These are phyloP conservation scores for Poa pratensis DNA, from an alignment of 176 grass and related monocot species.

Conservation along the genomic window DNA sequence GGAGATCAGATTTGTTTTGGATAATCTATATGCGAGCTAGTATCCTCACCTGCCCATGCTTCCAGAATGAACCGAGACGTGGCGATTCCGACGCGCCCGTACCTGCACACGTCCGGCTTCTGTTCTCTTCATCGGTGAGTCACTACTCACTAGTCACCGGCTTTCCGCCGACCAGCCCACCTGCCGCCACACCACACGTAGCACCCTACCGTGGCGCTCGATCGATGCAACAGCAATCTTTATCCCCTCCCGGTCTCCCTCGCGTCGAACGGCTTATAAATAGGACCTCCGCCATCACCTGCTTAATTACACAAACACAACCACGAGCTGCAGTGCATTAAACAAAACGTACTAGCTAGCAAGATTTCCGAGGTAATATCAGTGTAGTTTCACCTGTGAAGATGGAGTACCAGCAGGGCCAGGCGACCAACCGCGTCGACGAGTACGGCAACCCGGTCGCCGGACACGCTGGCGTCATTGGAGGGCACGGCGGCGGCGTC, in stretches of 20 bases:
- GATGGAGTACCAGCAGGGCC: background rate
- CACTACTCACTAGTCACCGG: background rate
- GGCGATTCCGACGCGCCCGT: background rate
- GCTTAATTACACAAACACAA: background rate
- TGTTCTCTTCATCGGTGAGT: background rate
- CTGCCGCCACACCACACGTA: background rate
- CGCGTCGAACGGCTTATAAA: slow-evolving; percentile 23
- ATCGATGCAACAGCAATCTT: background rate
- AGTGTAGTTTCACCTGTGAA: background rate
- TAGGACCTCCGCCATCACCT: background rate
- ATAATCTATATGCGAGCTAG: too few species aligned
- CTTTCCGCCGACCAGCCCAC: background rate
- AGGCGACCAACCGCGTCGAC: background rate
- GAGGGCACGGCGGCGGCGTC: background rate
- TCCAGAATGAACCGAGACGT: background rate
- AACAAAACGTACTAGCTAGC: background rate
- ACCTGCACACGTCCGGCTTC: background rate
- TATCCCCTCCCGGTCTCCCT: background rate
- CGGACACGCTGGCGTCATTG: background rate
- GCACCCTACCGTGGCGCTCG: background rate
- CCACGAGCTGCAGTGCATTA: background rate
- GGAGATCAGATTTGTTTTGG: too few species aligned
- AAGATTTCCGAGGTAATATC: background rate
- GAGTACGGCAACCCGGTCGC: slow-evolving; percentile 19
- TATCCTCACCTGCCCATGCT: background rate